phyloP scores from a whole-genome alignment of 129 eudicot species.

The Glebionis coronaria region DNA sequence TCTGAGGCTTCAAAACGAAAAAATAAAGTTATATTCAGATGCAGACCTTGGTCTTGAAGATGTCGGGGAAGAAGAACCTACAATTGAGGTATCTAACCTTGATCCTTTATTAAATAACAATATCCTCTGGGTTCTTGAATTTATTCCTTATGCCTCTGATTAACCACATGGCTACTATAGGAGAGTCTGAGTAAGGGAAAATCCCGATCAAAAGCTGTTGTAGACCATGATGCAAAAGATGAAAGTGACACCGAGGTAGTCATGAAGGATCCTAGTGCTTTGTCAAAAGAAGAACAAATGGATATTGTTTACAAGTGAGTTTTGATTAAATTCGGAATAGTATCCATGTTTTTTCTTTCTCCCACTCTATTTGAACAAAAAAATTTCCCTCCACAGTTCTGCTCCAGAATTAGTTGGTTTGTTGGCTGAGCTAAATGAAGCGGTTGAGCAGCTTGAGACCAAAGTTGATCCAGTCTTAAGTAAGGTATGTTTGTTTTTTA shows the following conservation, averaged over 20 bases:
- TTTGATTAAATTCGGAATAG: slow-evolving; percentile 1
- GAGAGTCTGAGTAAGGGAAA: slow-evolving; percentile 57
- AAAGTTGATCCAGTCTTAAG: slow-evolving; percentile 65
- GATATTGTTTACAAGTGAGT: slow-evolving; percentile 74
- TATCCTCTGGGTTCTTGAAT: background rate
- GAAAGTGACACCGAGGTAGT: slow-evolving; percentile 56
- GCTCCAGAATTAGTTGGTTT: slow-evolving; percentile 89
- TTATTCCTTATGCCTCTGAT: background rate
- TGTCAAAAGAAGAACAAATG: slow-evolving; percentile 90
- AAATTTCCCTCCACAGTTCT: slow-evolving; percentile 43
- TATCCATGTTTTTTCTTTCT: background rate
- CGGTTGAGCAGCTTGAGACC: slow-evolving; percentile 71
- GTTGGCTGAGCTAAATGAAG: slow-evolving; percentile 72
- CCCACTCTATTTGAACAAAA: background rate
- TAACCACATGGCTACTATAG: slow-evolving; percentile 17
- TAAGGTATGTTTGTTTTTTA: slow-evolving; percentile 44
- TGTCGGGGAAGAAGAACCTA: slow-evolving; percentile 60
- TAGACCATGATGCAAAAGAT: slow-evolving; percentile 40
- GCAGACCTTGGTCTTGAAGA: slow-evolving; percentile 75
- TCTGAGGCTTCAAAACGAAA: slow-evolving; percentile 56
- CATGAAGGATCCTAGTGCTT: slow-evolving; percentile 62
- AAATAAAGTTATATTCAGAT: slow-evolving; percentile 41
- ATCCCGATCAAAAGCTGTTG: slow-evolving; percentile 36
- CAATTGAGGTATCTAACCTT: slow-evolving; percentile 54
- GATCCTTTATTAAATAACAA: background rate